phyloP scores from a whole-genome alignment of 1,284 basidiomycete genomes.

The Cystobasidiaceae sp. region DNA sequence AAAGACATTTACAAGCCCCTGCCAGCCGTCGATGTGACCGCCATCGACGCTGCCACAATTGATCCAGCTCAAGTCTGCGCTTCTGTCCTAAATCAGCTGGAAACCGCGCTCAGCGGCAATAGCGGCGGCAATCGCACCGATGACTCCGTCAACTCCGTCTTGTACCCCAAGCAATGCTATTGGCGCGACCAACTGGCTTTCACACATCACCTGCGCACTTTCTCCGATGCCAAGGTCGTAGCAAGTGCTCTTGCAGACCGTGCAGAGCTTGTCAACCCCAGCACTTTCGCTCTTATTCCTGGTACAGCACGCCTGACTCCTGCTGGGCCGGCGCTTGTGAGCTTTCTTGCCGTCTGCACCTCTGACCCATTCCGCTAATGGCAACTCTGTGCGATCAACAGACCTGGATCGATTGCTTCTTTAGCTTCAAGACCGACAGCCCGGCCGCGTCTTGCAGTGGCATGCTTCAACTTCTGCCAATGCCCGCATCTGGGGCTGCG shows the following conservation, averaged over 20 bases:
- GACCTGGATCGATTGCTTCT: constrained; percentile 6
- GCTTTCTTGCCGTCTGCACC: too few species aligned
- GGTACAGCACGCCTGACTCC: not conserved
- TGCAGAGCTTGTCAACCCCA: too few species aligned
- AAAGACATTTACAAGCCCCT: not conserved
- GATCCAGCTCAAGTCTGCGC: not conserved
- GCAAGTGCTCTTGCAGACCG: not conserved
- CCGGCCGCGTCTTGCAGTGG: not conserved
- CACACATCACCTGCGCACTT: not conserved
- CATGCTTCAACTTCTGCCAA: not conserved
- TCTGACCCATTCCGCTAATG: too few species aligned
- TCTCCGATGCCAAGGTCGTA: not conserved
- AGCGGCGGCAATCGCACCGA: too few species aligned
- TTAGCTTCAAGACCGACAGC: not conserved
- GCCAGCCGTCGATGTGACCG: not conserved
- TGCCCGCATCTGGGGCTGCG: too few species aligned
- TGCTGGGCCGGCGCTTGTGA: not conserved
- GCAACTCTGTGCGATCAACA: too few species aligned
- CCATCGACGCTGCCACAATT: not conserved
- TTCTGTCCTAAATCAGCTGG: not conserved
- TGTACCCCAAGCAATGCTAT: not conserved
- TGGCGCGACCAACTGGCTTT: not conserved
- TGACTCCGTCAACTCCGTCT: too few species aligned
- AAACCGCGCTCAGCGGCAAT: too few species aligned
- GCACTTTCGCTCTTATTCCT: not conserved